Conservation (phyloP, 352 stramenopile genomes). For the Phytophthora fragariaefolia region DNA sequence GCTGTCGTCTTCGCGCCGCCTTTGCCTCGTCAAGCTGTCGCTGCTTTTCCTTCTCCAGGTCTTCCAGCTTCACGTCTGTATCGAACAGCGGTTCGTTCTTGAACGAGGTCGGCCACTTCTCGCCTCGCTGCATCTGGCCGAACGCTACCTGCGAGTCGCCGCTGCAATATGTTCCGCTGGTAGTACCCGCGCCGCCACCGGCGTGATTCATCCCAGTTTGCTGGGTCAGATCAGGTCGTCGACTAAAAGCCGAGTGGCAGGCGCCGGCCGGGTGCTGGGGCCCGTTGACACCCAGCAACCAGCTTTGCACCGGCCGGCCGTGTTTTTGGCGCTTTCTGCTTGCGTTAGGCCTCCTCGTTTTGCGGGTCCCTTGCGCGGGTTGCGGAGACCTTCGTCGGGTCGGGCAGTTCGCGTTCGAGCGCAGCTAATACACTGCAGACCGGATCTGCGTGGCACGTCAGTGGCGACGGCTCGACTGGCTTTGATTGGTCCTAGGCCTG, state of each 20-base stretch:
- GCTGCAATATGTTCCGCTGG: constrained; percentile 8
- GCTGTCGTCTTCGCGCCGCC: constrained; percentile 33
- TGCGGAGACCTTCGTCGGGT: constrained; percentile 34
- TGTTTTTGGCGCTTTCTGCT: constrained; percentile 36
- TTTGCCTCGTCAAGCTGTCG: constrained; percentile 31
- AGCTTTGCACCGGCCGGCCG: constrained; percentile 17
- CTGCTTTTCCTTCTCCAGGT: constrained; percentile 24
- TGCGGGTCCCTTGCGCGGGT: constrained; percentile 15
- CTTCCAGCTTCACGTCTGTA: constrained; percentile 29
- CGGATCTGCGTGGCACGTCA: constrained; percentile 27
- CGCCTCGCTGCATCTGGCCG: background rate
- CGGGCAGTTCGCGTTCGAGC: constrained; percentile 12
- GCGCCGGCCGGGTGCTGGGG: constrained; percentile 5
- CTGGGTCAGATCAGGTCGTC: constrained; percentile 19
- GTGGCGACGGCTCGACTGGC: constrained; percentile 28
- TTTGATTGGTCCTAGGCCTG: constrained; percentile 34
- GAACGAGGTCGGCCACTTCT: constrained; percentile 14
- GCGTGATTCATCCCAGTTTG: constrained; percentile 13
- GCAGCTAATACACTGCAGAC: constrained; percentile 21
- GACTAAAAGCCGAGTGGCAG: constrained; percentile 34
- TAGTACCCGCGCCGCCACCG: background rate
- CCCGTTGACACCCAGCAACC: constrained; percentile 11
- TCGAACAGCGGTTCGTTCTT: constrained; percentile 36
- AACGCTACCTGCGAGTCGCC: background rate
- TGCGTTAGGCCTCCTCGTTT: constrained; percentile 24